These are phyloP conservation scores for Cercospora citrullina DNA, from an alignment of 2,329 filamentous ascomycete species.

Conservation along the genomic window DNA sequence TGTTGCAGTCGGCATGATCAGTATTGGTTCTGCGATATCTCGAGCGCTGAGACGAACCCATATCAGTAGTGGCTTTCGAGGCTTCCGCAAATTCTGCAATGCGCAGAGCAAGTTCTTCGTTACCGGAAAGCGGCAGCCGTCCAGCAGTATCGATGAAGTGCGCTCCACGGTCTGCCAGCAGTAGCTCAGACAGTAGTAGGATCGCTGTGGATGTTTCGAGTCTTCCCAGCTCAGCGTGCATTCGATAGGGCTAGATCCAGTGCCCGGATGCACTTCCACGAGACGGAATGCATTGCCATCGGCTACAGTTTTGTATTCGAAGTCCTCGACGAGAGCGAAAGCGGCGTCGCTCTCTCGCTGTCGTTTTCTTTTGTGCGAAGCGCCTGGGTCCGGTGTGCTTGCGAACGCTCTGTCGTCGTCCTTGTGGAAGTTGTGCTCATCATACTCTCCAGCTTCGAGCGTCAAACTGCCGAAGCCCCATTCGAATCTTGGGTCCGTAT, in stretches of 20 bases:
- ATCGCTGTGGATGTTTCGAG: constrained; percentile 24
- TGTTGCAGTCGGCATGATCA: not conserved
- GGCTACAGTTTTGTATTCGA: constrained; percentile 30
- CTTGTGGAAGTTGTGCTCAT: constrained; percentile 14
- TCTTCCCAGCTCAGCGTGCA: constrained; percentile 32
- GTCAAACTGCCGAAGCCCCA: constrained; percentile 29
- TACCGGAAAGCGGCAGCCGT: constrained; percentile 35
- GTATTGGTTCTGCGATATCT: not conserved
- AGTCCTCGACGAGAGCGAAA: constrained; percentile 24
- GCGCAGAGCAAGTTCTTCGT: constrained; percentile 35
- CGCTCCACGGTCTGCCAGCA: constrained; percentile 34
- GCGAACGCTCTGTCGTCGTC: constrained; percentile 29
- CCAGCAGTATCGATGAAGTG: constrained; percentile 30
- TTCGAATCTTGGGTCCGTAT: constrained; percentile 31
- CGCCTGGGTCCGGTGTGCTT: constrained; percentile 26
- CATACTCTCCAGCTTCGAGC: constrained; percentile 20
- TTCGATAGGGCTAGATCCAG: constrained; percentile 24
- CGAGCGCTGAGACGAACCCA: constrained; percentile 28
- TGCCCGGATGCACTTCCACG: constrained; percentile 30
- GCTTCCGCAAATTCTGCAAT: constrained; percentile 30
- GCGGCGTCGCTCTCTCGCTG: constrained; percentile 25
- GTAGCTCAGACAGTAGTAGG: constrained; percentile 34
- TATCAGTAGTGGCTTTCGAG: constrained; percentile 32
- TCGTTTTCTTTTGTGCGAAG: constrained; percentile 22
- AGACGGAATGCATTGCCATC: constrained; percentile 35